These are phyloP conservation scores for Fusarium torreyae DNA, from an alignment of 2,329 filamentous ascomycete species.

Conservation along the genomic window DNA sequence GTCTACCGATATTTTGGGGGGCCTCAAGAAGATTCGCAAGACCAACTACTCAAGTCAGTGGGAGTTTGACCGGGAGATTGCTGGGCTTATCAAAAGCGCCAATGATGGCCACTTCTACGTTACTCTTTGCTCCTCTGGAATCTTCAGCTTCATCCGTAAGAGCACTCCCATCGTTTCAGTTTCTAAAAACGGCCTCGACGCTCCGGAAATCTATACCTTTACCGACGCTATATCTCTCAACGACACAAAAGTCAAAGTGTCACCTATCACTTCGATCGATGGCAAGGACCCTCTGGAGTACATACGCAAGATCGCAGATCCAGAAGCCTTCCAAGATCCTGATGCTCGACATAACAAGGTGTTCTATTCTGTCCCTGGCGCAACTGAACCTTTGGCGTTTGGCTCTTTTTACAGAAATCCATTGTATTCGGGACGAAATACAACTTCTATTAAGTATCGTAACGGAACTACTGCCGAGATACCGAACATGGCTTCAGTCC, in stretches of 20 bases:
- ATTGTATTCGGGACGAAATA: not conserved
- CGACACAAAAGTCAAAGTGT: not conserved
- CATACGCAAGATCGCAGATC: not conserved
- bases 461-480: not conserved
- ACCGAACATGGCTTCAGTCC: no score
- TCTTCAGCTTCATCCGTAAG: constrained; percentile 2
- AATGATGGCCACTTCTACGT: constrained; percentile 3
- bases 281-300: constrained; percentile 2
- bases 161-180: not conserved
- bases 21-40: not conserved
- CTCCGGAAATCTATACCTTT: constrained; percentile 1
- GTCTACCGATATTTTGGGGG: constrained; percentile 21
- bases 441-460: not conserved
- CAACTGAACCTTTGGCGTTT: not conserved
- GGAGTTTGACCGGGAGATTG: not conserved
- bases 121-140: not conserved
- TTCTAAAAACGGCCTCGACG: not conserved
- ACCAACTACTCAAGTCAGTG: constrained; percentile 7
- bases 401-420: not conserved
- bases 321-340: not conserved
- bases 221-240: not conserved
- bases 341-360: constrained; percentile 13
- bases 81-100: not conserved
- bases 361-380: not conserved
- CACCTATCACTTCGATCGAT: constrained; percentile 3